Evolutionary conservation across 768 basidiomycete species (phyloP), one percentile per base, ranked within the genome.

Genomic region (Porpolomopsis calyptriformis): DNA sequence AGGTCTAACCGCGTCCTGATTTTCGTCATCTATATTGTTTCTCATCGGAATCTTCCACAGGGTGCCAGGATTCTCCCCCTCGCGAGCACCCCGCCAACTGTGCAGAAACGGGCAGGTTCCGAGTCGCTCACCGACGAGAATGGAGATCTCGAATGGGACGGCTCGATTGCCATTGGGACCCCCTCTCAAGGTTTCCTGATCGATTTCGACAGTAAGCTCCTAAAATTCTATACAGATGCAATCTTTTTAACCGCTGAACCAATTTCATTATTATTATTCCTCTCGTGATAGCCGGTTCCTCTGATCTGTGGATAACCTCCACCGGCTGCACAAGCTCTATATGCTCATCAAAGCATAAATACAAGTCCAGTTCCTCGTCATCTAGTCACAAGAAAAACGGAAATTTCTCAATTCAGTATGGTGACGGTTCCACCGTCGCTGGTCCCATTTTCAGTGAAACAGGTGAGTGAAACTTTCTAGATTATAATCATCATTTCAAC

Each of bases 141-240:
- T 8, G 45, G 56, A 42, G 64, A 66, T 39, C 38, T 45, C 48
- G 63, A 68, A 46, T 72, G 71, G 70, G 60, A 64, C 5, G 70
- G 69, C 24, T 51, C 54, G 22, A 60, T 71, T 45, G 53, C 61
- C 16, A 67, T 70, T 48, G 70, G 69, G 37, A 65, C 62, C 7
- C 65, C 64, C 7, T 52, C 51, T 4, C 63, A 67, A 48, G 40
- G 50, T 10, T 71, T 68, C 56, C 38, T 66, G 43, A 62, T 67
- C 27, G 66, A 68, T 53, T 70, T 70, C 44, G 69, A 71, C 55
- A 70, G 64, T 58, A 52, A 36, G 56, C n/a, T n/a, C n/a, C n/a
- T n/a, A n/a, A n/a, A n/a, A n/a, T n/a, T n/a, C n/a, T n/a, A n/a
- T 54, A 14, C n/a, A n/a, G n/a, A n/a, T n/a, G n/a, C 14, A 7